phyloP scores from a whole-genome alignment of 805 yeast species.

The Spathaspora boniae region DNA sequence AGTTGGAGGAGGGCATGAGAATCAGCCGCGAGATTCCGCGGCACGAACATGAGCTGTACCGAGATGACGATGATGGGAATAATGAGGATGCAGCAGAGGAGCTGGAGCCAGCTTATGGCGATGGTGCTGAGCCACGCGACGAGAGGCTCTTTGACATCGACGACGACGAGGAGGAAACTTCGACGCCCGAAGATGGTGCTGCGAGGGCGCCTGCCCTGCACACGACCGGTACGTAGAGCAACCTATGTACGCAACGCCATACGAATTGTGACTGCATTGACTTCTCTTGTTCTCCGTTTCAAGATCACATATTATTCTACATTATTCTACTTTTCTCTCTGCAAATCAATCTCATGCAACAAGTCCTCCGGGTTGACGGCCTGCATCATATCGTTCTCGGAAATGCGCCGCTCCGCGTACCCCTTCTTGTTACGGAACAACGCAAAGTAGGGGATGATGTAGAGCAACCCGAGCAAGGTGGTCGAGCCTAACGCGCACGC shows the following conservation, averaged over 20 bases:
- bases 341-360: constrained; percentile 43
- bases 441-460: constrained; percentile 36
- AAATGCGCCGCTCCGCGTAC: constrained; percentile 28
- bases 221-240: too few species aligned
- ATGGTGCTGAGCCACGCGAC: constrained; percentile 15
- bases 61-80: constrained; percentile 17
- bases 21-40: constrained; percentile 9
- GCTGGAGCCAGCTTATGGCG: constrained; percentile 6
- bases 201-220: too few species aligned
- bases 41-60: too few species aligned
- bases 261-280: too few species aligned
- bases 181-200: too few species aligned
- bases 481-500: constrained; percentile 46
- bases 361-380: constrained; percentile 43
- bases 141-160: constrained; percentile 30
- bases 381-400: constrained; percentile 43
- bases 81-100: constrained; percentile 13
- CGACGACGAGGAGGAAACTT: constrained; percentile 14
- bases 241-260: too few species aligned
- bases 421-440: constrained; percentile 27
- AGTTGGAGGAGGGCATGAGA: constrained; percentile 25
- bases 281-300: too few species aligned
- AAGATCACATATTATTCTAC: constrained; percentile 2
- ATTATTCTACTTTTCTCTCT: constrained; percentile 17
- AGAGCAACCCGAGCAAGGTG: constrained; percentile 36